These are phyloP conservation scores for Mycena galericulata DNA, from an alignment of 768 basidiomycete genomes.

Conservation along the genomic window DNA sequence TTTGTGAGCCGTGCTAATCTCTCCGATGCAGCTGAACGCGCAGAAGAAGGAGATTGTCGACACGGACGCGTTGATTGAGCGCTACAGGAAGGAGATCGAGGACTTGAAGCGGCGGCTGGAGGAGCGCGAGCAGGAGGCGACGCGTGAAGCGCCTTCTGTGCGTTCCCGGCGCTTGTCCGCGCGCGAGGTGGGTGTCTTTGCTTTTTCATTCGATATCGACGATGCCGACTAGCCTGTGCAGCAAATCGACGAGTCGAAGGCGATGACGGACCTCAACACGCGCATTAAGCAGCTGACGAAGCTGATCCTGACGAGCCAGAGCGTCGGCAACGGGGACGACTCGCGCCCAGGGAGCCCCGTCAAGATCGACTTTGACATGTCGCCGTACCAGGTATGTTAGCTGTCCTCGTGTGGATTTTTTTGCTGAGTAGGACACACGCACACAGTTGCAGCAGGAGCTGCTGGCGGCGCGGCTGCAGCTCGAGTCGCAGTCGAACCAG, in stretches of 20 bases:
- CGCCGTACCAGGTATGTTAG: slow-evolving; percentile 78
- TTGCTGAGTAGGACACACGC: slow-evolving; percentile 1
- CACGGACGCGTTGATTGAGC: slow-evolving; percentile 92
- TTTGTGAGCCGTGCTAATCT: not conserved
- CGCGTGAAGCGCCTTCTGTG: slow-evolving; percentile 46
- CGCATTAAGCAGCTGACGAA: slow-evolving; percentile 88
- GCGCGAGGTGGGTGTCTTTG: slow-evolving; percentile 54
- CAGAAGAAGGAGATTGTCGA: slow-evolving; percentile 95
- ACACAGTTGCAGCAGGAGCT: slow-evolving; percentile 88
- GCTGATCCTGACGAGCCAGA: slow-evolving; percentile 87
- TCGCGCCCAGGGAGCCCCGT: slow-evolving; percentile 85
- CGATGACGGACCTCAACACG: slow-evolving; percentile 84
- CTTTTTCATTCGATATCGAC: not conserved
- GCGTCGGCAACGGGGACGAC: slow-evolving; percentile 76
- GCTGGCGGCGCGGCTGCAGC: slow-evolving; percentile 77
- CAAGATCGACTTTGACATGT: slow-evolving; percentile 92
- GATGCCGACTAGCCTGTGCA: slow-evolving; percentile 41
- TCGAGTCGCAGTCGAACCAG: slow-evolving; percentile 86
- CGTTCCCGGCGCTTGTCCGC: slow-evolving; percentile 62
- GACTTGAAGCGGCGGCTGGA: slow-evolving; percentile 81
- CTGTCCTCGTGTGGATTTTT: not conserved
- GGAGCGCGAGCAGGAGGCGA: slow-evolving; percentile 77
- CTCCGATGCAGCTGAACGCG: slow-evolving; percentile 71
- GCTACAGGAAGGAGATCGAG: slow-evolving; percentile 95
- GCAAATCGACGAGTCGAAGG: slow-evolving; percentile 88